Percentiles rank a stretch among this genome's conserved stretches.
Evolutionary conservation across 2,329 filamentous ascomycete species (phyloP).

Genomic region (Neonectria coccinea): DNA sequence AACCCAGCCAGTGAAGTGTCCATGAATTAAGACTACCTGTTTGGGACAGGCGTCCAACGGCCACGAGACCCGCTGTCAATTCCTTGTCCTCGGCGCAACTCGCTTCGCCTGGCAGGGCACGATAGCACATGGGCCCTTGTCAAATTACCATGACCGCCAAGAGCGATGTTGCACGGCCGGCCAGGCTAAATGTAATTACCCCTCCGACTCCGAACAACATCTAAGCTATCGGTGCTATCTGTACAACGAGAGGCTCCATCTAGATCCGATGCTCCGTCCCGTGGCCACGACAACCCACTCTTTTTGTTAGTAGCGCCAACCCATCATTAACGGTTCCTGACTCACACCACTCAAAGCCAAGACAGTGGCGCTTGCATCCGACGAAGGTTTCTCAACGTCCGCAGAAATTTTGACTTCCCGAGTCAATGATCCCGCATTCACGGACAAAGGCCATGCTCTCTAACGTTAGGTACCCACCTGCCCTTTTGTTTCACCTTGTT

Average conservation of each 20-base stretch:
- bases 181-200: not conserved
- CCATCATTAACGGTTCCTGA: not conserved
- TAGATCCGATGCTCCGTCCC: not conserved
- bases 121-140: not conserved
- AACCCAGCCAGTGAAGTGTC: no score
- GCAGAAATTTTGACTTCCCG: slow-evolving; percentile 1
- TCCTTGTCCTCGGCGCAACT: not conserved
- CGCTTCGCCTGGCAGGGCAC: not conserved
- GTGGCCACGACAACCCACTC: not conserved
- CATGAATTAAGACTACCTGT: no score
- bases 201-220: not conserved
- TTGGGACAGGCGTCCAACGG: no score
- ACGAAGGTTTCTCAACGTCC: not conserved
- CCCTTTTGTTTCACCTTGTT: not conserved
- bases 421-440: not conserved
- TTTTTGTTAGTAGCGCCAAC: not conserved
- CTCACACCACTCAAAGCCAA: not conserved
- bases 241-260: not conserved
- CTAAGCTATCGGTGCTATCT: not conserved
- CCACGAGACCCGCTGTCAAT: no score
- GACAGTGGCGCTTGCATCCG: not conserved
- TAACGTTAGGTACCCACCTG: not conserved
- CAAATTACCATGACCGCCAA: not conserved
- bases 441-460: not conserved
- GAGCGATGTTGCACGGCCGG: not conserved